Base-by-base conservation (phyloP, 805 yeast genomes). In the Cyberlindnera mrakii region DNA sequence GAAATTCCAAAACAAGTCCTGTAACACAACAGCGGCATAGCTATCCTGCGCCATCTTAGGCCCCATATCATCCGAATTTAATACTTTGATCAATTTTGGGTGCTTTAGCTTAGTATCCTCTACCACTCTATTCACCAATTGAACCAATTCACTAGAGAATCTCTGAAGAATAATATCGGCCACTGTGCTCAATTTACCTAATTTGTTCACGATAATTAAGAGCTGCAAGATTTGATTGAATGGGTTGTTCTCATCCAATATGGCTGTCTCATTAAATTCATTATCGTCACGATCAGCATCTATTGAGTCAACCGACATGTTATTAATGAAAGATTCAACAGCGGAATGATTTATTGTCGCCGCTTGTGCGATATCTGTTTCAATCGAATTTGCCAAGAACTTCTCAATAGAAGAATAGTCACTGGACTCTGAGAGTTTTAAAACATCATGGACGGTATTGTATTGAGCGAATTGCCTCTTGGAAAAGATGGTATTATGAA, bases 1-100 rank as follows among this genome's bases (percentile, higher is more conserved):
- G n/a, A 87, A 69, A 8, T 78, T 70, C 60, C 85, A 78, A 49
- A 85, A 83, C 33, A 88, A 70, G 48, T 86, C 88, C 49, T 81
- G 78, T 29, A 89, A 63, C 1, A 86, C 71, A 0, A 73, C 60
- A 0, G 80, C 74, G 11, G 77, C 61, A 10, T 71, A 66, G 45
- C 79, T 82, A 45, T 72, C 58, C 31, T 54, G 47, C 20, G 58
- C 53, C 30, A 65, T 15, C 31, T 30, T 39, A 15, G 20, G 30
- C 39, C 30, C 20, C 30, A 31, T 15, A 11, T 39, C 47, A 1
- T 49, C 29, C 7, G 52, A 37, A 27, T 49, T 58, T 7, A 60
- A 44, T 23, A 60, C 49, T 42, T 67, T 65, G 31, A 68, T 47
- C 30, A 67, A 46, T 33, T 67, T 72, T 30, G 77, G 71, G 55